Conservation (phyloP, 139 green algal genomes). For the Mychonastes homosphaera region DNA sequence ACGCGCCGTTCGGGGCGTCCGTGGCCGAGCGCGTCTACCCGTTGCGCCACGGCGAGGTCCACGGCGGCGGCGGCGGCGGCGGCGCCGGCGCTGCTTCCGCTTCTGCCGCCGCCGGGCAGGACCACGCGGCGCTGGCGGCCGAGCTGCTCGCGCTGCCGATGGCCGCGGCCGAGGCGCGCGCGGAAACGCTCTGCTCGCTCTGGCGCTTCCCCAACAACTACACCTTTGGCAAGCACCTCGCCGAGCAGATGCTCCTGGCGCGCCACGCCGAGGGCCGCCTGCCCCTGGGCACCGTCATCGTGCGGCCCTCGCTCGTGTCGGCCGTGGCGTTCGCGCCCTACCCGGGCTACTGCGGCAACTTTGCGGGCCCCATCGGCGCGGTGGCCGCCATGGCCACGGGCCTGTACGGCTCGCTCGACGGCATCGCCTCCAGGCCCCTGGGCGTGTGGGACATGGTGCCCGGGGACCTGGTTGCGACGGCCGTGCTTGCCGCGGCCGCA, state of each 20-base stretch:
- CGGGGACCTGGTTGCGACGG: slow-evolving; percentile 33
- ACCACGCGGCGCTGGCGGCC: slow-evolving; percentile 1
- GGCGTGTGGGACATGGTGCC: slow-evolving; percentile 39
- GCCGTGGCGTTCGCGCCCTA: slow-evolving; percentile 28
- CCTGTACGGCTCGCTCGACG: slow-evolving; percentile 24
- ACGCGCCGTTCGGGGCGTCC: slow-evolving; percentile 17
- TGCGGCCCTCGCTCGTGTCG: slow-evolving; percentile 38
- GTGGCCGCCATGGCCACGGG: slow-evolving; percentile 35
- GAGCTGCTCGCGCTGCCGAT: slow-evolving; percentile 22
- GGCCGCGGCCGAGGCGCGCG: slow-evolving; percentile 17
- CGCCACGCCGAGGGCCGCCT: slow-evolving; percentile 14
- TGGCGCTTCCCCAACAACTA: slow-evolving; percentile 45
- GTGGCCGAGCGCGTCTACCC: slow-evolving; percentile 40
- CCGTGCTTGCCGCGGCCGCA: slow-evolving; percentile 30
- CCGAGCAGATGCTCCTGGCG: slow-evolving; percentile 50
- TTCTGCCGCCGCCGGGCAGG: not conserved
- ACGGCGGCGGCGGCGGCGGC: not conserved
- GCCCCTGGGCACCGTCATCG: slow-evolving; percentile 26
- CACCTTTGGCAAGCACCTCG: slow-evolving; percentile 35
- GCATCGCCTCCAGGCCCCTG: slow-evolving; percentile 12
- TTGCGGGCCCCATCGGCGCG: slow-evolving; percentile 16
- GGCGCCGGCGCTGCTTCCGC: not conserved
- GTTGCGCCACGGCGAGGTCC: slow-evolving; percentile 31
- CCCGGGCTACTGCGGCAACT: slow-evolving; percentile 33
- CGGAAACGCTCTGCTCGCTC: slow-evolving; percentile 11